These are phyloP conservation scores for Pythium brachiatum DNA, from an alignment of 352 stramenopile species.

Conservation along the genomic window DNA sequence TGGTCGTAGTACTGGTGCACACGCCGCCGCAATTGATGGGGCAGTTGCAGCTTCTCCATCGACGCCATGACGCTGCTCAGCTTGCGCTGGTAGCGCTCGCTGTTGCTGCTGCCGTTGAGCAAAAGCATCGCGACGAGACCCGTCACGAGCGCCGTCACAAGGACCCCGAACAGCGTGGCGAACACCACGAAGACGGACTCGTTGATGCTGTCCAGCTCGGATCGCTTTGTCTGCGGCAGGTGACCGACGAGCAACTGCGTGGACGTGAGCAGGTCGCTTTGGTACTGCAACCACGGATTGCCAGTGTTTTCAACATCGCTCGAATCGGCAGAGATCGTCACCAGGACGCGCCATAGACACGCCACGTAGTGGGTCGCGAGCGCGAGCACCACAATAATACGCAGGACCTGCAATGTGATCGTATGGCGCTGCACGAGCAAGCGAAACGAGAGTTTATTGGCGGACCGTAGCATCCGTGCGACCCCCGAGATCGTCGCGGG, in stretches of 20 bases:
- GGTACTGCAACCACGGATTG: slow-evolving; percentile 2
- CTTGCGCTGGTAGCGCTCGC: slow-evolving; percentile 27
- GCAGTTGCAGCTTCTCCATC: slow-evolving; percentile 33
- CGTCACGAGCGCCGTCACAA: slow-evolving; percentile 12
- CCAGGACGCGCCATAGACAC: slow-evolving; percentile 21
- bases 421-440: slow-evolving; percentile 3
- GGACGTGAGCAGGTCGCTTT: background rate
- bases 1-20: slow-evolving; percentile 42
- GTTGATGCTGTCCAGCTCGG: background rate
- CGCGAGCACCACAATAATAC: slow-evolving; percentile 23
- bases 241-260: slow-evolving; percentile 8
- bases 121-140: slow-evolving; percentile 8
- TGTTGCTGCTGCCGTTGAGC: slow-evolving; percentile 4
- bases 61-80: slow-evolving; percentile 28
- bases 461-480: slow-evolving; percentile 8
- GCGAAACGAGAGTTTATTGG: slow-evolving; percentile 9
- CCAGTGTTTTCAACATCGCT: background rate
- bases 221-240: background rate
- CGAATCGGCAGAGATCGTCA: background rate
- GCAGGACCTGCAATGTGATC: background rate
- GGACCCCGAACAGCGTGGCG: background rate
- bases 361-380: slow-evolving; percentile 26
- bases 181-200: background rate
- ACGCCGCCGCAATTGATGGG: slow-evolving; percentile 19
- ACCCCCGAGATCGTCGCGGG: slow-evolving; percentile 4